phyloP scores from a whole-genome alignment of 2,329 filamentous ascomycete genomes.

The Botrytis byssoidea region DNA sequence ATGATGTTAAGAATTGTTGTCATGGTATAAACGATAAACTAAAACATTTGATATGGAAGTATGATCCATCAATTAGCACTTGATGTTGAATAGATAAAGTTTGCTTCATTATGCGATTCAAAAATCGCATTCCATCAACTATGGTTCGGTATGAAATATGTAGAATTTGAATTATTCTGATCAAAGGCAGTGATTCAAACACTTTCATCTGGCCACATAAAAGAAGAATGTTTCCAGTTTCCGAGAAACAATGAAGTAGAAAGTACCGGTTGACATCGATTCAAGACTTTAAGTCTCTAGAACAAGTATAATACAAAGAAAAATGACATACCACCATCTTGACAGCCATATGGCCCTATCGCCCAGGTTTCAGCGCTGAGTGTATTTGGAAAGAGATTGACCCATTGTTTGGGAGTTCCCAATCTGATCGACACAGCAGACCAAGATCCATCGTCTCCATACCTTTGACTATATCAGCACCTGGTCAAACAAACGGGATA shows the following conservation, averaged over 20 bases:
- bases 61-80: neutral
- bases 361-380: constrained; percentile 70
- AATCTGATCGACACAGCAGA: constrained; percentile 63
- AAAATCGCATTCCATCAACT: neutral
- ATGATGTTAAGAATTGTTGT: too few relatives aligned
- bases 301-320: neutral
- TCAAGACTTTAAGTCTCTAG: neutral
- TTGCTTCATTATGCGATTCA: neutral
- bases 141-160: neutral
- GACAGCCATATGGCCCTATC: constrained; percentile 58
- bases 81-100: neutral
- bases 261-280: neutral
- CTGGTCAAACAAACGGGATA: too few relatives aligned
- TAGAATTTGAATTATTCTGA: neutral
- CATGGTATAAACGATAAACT: too few relatives aligned
- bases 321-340: constrained; percentile 27
- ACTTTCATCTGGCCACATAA: neutral
- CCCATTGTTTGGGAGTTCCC: constrained; percentile 52
- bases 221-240: neutral
- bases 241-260: neutral
- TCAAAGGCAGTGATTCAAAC: neutral
- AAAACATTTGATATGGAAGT: neutral
- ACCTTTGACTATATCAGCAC: constrained; percentile 43
- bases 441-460: constrained; percentile 69
- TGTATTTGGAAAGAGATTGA: constrained; percentile 63